phyloP scores from a whole-genome alignment of 1,284 basidiomycete species.

The Ganoderma boninense region DNA sequence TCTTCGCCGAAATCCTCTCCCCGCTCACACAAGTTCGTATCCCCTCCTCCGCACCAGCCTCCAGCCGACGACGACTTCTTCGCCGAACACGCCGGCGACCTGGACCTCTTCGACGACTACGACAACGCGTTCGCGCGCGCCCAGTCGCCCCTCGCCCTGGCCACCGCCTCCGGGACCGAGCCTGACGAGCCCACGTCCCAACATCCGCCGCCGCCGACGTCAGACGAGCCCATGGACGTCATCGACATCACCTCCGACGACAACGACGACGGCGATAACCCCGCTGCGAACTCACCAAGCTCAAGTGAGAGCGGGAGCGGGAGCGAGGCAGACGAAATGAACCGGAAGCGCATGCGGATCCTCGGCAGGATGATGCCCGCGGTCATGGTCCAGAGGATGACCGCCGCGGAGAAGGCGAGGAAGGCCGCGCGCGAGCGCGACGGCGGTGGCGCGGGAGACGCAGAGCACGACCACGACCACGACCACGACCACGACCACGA shows the following conservation, averaged over 20 bases:
- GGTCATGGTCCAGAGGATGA: slow-evolving; percentile 23
- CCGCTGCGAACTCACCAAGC: slow-evolving; percentile 3
- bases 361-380: slow-evolving; percentile 34
- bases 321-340: not conserved
- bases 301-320: slow-evolving; percentile 13
- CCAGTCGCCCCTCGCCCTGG: slow-evolving; percentile 7
- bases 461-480: slow-evolving; percentile 11
- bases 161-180: slow-evolving; percentile 4
- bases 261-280: slow-evolving; percentile 6
- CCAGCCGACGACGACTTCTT: not conserved
- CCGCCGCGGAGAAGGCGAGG: slow-evolving; percentile 3
- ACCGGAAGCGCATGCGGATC: slow-evolving; percentile 23
- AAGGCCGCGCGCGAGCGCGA: slow-evolving; percentile 2
- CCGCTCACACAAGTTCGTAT: not conserved
- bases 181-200: slow-evolving; percentile 16
- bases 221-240: slow-evolving; percentile 25
- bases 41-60: not conserved
- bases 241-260: slow-evolving; percentile 25
- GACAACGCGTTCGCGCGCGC: slow-evolving; percentile 11
- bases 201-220: slow-evolving; percentile 14
- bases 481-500: slow-evolving; percentile 13
- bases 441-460: not conserved
- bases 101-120: slow-evolving; percentile 13
- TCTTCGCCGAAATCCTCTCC: not conserved
- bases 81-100: slow-evolving; percentile 11